Percentiles rank a stretch among this genome's conserved stretches.
These are phyloP conservation scores for Paramyrothecium sp. DNA, from an alignment of 2,329 filamentous ascomycete genomes.

Conservation along the genomic window DNA sequence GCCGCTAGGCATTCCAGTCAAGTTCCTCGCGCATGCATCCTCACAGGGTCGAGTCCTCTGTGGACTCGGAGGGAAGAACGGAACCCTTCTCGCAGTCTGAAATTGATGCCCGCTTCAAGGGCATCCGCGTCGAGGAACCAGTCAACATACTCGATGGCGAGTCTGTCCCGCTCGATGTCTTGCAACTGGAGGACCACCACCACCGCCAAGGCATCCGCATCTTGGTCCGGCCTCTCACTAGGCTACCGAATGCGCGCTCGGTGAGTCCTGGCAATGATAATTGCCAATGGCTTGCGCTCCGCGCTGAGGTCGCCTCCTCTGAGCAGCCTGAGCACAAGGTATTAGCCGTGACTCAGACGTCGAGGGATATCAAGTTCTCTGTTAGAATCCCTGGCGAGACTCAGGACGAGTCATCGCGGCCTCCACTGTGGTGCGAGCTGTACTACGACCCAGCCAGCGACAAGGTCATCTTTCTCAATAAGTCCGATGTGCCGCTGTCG, in stretches of 20 bases:
- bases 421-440: slow-evolving; percentile 57
- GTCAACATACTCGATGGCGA: slow-evolving; percentile 35
- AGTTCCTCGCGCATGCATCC: slow-evolving; percentile 41
- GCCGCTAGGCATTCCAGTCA: slow-evolving; percentile 22
- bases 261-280: slow-evolving; percentile 56
- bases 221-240: slow-evolving; percentile 53
- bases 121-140: slow-evolving; percentile 43
- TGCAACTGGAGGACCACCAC: slow-evolving; percentile 50
- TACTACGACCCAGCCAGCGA: slow-evolving; percentile 61
- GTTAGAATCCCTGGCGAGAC: slow-evolving; percentile 52
- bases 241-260: slow-evolving; percentile 48
- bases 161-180: slow-evolving; percentile 51
- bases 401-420: slow-evolving; percentile 39
- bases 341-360: slow-evolving; percentile 59
- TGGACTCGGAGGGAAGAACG: slow-evolving; percentile 50
- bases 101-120: slow-evolving; percentile 47
- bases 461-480: slow-evolving; percentile 55
- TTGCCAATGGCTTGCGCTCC: slow-evolving; percentile 56
- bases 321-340: slow-evolving; percentile 56
- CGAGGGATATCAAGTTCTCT: slow-evolving; percentile 59
- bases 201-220: slow-evolving; percentile 57
- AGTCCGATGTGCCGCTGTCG: slow-evolving; percentile 51
- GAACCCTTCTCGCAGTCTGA: slow-evolving; percentile 59
- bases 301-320: slow-evolving; percentile 50
- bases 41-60: slow-evolving; percentile 34